Conservation (phyloP, 257 asterid genomes). For the Eucommia ulmoides region DNA sequence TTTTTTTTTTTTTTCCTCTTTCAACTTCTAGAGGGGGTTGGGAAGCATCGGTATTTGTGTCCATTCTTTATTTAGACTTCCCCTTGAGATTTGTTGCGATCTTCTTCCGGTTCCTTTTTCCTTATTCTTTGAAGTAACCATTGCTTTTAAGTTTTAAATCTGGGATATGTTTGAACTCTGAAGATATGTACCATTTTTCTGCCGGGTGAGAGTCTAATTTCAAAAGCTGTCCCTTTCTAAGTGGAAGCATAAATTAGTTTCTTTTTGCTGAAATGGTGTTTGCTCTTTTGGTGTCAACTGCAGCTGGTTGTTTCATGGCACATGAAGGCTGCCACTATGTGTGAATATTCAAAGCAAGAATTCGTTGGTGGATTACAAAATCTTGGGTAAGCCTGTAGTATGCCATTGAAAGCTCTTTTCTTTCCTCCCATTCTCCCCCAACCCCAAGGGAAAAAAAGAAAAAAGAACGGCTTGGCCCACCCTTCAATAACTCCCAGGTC, state of each 20-base stretch:
- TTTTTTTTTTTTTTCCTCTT: background rate
- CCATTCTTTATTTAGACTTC: no score
- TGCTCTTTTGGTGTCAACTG: conserved; percentile 7
- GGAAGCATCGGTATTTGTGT: background rate
- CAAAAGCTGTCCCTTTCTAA: background rate
- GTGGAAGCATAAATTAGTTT: background rate
- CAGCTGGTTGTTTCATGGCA: conserved; percentile 64
- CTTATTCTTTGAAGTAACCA: background rate
- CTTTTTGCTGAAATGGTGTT: conserved; percentile 8
- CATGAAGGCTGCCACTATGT: conserved; percentile 98
- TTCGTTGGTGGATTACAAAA: conserved; percentile 80
- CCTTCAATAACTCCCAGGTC: no score
- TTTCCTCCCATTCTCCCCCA: conserved; percentile 1
- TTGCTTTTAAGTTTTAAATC: background rate
- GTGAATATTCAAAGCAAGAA: conserved; percentile 94
- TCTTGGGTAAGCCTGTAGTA: conserved; percentile 57
- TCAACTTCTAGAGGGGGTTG: background rate
- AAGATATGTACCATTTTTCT: background rate
- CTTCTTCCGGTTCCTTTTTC: background rate
- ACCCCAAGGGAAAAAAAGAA: no score
- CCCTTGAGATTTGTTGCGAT: no score
- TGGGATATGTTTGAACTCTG: background rate
- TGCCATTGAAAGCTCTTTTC: conserved; percentile 5
- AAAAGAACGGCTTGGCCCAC: no score
- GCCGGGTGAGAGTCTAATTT: background rate